These are phyloP conservation scores for Thermomyces lanuginosus DNA, from an alignment of 2,329 filamentous ascomycete species.

Conservation along the genomic window DNA sequence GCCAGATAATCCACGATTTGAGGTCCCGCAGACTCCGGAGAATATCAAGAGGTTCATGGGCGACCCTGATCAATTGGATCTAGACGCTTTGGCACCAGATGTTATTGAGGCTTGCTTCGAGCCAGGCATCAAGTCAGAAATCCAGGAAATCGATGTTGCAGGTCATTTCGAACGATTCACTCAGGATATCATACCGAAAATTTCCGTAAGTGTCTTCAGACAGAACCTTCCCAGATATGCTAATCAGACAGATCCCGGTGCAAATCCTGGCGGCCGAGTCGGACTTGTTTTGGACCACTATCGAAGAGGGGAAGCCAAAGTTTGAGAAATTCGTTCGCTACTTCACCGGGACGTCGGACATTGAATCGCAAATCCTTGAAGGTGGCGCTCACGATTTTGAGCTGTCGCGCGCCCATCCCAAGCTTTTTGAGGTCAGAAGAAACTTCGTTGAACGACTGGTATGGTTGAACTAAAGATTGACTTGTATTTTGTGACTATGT, in stretches of 20 bases:
- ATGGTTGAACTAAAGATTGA: slow-evolving; percentile 1
- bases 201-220: no score
- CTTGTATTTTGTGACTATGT: no score
- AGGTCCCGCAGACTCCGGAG: slow-evolving; percentile 4
- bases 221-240: no score
- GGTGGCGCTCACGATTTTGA: slow-evolving; percentile 7
- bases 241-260: slow-evolving; percentile 5
- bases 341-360: slow-evolving; percentile 3
- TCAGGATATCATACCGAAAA: no score
- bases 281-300: slow-evolving; percentile 5
- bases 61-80: slow-evolving; percentile 5
- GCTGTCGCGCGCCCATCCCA: slow-evolving; percentile 2
- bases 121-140: slow-evolving; percentile 7
- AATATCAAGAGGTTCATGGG: slow-evolving; percentile 6
- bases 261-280: slow-evolving; percentile 5
- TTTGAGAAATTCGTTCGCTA: slow-evolving; percentile 3
- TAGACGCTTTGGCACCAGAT: slow-evolving; percentile 4
- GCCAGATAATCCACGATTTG: slow-evolving; percentile 4
- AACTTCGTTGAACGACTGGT: slow-evolving; percentile 6
- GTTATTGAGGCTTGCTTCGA: slow-evolving; percentile 4
- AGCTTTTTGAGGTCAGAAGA: slow-evolving; percentile 4
- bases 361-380: slow-evolving; percentile 4
- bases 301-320: slow-evolving; percentile 5
- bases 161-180: no score
- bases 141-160: no score